Evolutionary conservation across 805 yeast genomes (phyloP), one percentile per base, ranked within the genome.

Genomic region (Saturnispora sekii): DNA sequence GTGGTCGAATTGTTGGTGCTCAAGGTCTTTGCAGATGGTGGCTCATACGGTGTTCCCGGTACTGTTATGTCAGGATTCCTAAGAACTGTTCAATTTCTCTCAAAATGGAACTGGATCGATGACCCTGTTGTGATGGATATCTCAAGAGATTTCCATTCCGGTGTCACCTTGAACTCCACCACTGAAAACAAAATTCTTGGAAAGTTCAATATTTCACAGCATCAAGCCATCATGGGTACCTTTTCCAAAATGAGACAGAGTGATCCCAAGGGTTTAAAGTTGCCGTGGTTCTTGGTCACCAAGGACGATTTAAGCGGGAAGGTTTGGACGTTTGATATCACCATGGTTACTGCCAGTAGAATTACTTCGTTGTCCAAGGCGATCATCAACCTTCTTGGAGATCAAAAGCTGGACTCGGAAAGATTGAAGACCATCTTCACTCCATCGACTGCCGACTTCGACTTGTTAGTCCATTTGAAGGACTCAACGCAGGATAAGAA

Each of bases 61-160:
- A 79, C 90, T 45, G 78, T 82, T 8, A 81, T 79, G 50, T 73
- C 82, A 45, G 98, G 96, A 5, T 87, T 93, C 59, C 66, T 85
- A 47, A 79, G 93, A 48, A 73, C 81, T 10, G 60, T 93, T 33
- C 68, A 75, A 39, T 84, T 82, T 55, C 61, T 93, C 38, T 73
- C 95, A 21, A 65, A 64, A 36, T 93, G 98, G 98, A 88, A 93
- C 61, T 93, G 98, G 98, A 82, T 77, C 54, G 94, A 84, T 50
- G 87, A 82, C 39, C 83, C 96, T 1, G 65, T 93, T 49, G 75
- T 89, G 44, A 64, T 93, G 48, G 97, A 93, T 56, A 65, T 86
- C 52, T 78, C 81, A 11, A 79, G 70, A 46, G 74, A 75, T 48
- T 62, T 57, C 35, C 52, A 50, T 15, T 36, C 15, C 17, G 48